phyloP scores from a whole-genome alignment of 1,139 yeast species.

The Pneumocystis murina region DNA sequence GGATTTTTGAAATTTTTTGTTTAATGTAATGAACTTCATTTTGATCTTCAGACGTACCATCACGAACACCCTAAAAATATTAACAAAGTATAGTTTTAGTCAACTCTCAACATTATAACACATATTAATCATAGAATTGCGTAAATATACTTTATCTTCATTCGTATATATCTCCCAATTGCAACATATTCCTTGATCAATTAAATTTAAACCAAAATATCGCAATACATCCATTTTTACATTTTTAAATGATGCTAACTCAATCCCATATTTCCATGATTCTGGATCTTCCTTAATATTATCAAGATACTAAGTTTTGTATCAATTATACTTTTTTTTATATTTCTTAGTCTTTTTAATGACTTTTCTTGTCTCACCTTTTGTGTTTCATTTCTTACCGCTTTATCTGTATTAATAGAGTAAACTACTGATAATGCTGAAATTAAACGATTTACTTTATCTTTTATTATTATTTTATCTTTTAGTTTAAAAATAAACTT shows the following conservation, averaged over 20 bases:
- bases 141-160: slow-evolving; percentile 52
- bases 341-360: neutral
- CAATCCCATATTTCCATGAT: slow-evolving; percentile 8
- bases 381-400: neutral
- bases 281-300: neutral
- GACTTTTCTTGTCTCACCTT: neutral
- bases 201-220: slow-evolving; percentile 73
- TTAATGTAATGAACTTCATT: slow-evolving; percentile 77
- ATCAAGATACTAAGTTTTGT: neutral
- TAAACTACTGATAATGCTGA: neutral
- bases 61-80: slow-evolving; percentile 2
- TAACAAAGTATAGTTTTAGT: neutral
- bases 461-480: neutral
- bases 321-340: neutral
- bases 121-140: slow-evolving; percentile 74
- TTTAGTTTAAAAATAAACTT: neutral
- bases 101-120: slow-evolving; percentile 37
- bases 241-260: slow-evolving; percentile 30
- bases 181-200: slow-evolving; percentile 54
- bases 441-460: neutral
- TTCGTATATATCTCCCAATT: slow-evolving; percentile 43
- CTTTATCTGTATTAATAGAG: neutral
- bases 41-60: slow-evolving; percentile 13
- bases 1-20: slow-evolving; percentile 74
- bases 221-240: slow-evolving; percentile 57